Base-by-base conservation (phyloP, 192 early-diverging fungal genomes). In the Fimicolochytrium jonesii region DNA sequence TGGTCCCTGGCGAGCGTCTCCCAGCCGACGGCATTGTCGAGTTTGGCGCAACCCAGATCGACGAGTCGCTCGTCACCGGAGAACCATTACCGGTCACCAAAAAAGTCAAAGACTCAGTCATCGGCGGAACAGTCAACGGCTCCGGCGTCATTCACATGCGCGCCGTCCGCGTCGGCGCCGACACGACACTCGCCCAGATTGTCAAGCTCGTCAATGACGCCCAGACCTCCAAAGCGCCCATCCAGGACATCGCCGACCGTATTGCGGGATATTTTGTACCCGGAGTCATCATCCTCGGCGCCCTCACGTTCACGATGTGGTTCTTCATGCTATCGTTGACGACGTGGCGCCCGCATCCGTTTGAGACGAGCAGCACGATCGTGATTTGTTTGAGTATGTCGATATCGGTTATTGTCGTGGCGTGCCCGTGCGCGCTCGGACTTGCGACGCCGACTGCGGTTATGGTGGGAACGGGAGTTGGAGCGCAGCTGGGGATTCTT, bases 381-480 rank as follows among this genome's bases (percentile, higher is more conserved):
- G 82, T 90, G 23, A 85, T 90, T 6, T 88, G 87, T 57, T 67
- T 94, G n/a, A 87, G 90, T 71, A 66, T 98, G 25, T 90, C 90
- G 25, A 95, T 99, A 28, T 89, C 91, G 5, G 94, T 97, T 4
- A 90, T 96, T 47, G 92, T 99, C 6, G 94, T 98, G 0, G 92
- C 95, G 13, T 98, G 95, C 53, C 95, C 95, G 36, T 98, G 95
- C 77, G 93, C 95, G 3, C 73, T 99, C 35, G 96, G 96, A 18
- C 80, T 99, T 23, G 90, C 93, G 36, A 95, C 92, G 3, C 96
- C 96, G 9, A 99, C 96, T 0, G 96, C 94, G 0, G 91, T 99
- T 15, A 97, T 99, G 94, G 96, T 96, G 6, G 96, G 94, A 25
- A 97, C 96, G 0, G 96, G 96, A 18, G 89, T 99, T 1, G 94